Evolutionary conservation across 2,329 filamentous ascomycete species (phyloP).

Genomic region (Ascochyta viciae-villosae): DNA sequence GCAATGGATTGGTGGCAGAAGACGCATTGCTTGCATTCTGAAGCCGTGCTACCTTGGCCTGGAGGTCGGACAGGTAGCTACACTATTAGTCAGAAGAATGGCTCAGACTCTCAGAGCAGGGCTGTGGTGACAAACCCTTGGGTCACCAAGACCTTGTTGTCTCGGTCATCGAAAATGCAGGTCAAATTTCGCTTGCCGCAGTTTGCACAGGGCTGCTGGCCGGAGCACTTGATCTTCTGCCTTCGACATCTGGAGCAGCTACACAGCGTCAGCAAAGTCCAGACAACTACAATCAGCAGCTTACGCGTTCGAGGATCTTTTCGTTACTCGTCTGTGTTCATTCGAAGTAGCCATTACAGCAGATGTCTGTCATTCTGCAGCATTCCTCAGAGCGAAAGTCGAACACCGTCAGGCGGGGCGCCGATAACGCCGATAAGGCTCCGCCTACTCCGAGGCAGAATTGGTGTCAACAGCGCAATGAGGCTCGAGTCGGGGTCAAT

Average conservation of each 20-base stretch:
- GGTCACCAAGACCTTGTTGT: constrained; percentile 42
- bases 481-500: constrained; percentile 1
- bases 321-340: constrained; percentile 31
- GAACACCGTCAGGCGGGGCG: constrained; percentile 5
- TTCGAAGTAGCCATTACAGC: constrained; percentile 29
- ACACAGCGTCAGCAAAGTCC: background rate
- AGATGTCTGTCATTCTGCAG: constrained; percentile 8
- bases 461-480: background rate
- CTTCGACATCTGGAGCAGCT: constrained; percentile 40
- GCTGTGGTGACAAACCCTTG: constrained; percentile 27
- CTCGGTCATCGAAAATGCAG: constrained; percentile 41
- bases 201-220: constrained; percentile 39
- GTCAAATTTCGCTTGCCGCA: constrained; percentile 36
- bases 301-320: constrained; percentile 37
- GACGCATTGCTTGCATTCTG: constrained; percentile 14
- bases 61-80: constrained; percentile 39
- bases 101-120: background rate
- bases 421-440: constrained; percentile 12
- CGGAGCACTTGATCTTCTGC: constrained; percentile 45
- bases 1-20: background rate
- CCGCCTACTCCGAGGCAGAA: constrained; percentile 3
- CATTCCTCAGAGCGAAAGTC: background rate
- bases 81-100: background rate
- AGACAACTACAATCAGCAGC: background rate
- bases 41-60: constrained; percentile 31